phyloP scores from a whole-genome alignment of 345 rosid species.

The Hirschfeldia incana region DNA sequence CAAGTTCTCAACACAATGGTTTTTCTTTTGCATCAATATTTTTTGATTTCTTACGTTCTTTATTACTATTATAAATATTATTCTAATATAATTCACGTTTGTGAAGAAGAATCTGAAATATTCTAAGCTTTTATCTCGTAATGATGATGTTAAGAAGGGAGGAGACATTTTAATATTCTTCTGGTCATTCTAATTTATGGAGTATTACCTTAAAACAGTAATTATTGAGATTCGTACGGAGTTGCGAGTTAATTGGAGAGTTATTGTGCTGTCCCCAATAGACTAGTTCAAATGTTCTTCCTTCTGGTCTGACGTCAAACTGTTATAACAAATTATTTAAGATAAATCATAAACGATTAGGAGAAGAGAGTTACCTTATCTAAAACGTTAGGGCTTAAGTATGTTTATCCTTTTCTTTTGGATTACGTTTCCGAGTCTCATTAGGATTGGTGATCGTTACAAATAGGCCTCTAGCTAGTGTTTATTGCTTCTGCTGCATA shows the following conservation, averaged over 20 bases:
- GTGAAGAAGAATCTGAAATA: not conserved
- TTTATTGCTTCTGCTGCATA: not conserved
- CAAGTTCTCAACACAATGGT: not conserved
- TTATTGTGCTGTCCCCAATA: conserved; percentile 5
- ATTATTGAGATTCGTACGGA: conserved; percentile 9
- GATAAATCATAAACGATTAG: not conserved
- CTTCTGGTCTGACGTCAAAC: conserved; percentile 3
- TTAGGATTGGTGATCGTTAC: not conserved
- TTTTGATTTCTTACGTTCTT: not conserved
- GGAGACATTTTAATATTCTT: not conserved
- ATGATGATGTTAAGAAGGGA: conserved; percentile 5
- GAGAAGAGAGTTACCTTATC: not conserved
- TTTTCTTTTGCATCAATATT: not conserved
- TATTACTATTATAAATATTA: not conserved
- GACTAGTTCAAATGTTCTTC: conserved; percentile 25
- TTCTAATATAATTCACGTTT: not conserved
- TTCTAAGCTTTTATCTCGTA: not conserved
- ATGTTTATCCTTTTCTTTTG: not conserved
- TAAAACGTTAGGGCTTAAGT: not conserved
- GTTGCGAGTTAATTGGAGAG: not conserved
- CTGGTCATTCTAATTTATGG: not conserved
- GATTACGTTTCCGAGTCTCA: not conserved
- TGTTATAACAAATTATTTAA: not conserved
- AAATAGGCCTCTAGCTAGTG: not conserved
- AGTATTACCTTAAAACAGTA: not conserved